Base-by-base conservation (phyloP, 1,139 yeast species). In the Scheffersomyces segobiensis region DNA sequence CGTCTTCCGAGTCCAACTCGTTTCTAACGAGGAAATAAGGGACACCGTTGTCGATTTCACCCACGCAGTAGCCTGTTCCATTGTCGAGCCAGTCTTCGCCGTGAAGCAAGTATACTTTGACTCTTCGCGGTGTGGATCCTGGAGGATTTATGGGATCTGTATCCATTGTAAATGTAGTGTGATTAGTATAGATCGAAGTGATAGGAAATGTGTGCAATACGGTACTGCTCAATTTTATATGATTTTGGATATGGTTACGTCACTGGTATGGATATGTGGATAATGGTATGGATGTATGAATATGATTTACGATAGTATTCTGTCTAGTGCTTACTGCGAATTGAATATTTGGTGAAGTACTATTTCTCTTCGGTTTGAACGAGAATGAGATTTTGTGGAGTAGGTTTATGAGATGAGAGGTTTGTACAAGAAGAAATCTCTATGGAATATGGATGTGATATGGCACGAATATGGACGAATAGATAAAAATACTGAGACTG, bases 21-120 rank as follows among this genome's bases (percentile, higher is more conserved):
- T 88, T 88, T 58, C 87, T 79, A 22, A 95, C 98, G 18, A 88
- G 71, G 58, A 93, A 83, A 67, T 76, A 88, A 1, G 97, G 91
- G 32, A 74, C 73, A 3, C 69, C 76, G 2, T 62, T 58, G 49
- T 80, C 81, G 19, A 87, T 70, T 63, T 86, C 87, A 4, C 98
- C 98, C 52, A 84, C 82, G 67, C 97, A 93, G 71, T 85, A 89
- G 0, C 99, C 99, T 0, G 98, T 93, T 18, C 98, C 99, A 57
- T 90, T 86, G 71, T 93, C 98, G 52, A 87, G 79, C 99, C 99
- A 95, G 66, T 86, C 90, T 59, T 89, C 93, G 49, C 89, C 89
- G 56, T 87, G 87, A 56, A 95, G 78, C 46, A 91, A 81, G 70
- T 95, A 95, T 21, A 95, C 96, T 71, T 93, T 95, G 56, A 93